These are phyloP conservation scores for Nematocida sp. DNA, from an alignment of 371 early-diverging fungal genomes.

Conservation along the genomic window DNA sequence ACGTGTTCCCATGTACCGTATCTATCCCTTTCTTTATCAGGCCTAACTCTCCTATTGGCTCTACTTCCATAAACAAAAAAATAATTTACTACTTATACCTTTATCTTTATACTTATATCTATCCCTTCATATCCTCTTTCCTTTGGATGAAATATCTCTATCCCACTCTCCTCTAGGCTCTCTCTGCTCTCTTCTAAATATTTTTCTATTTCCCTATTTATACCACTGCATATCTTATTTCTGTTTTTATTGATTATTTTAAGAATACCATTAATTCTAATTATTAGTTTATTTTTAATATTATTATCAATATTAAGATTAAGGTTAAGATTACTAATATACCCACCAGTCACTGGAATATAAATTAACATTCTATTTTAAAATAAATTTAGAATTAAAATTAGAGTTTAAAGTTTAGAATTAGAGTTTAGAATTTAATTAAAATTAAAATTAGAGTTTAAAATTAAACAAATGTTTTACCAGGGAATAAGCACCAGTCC, in stretches of 20 bases:
- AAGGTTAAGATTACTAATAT: too few species aligned
- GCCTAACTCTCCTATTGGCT: slow-evolving; percentile 11
- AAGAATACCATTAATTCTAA: background rate
- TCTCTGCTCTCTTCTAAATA: slow-evolving; percentile 34
- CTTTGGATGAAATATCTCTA: slow-evolving; percentile 36
- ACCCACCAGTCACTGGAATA: too few species aligned
- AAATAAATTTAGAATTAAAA: too few species aligned
- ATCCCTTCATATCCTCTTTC: slow-evolving; percentile 29
- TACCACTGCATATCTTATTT: background rate
- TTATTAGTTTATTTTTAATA: too few species aligned
- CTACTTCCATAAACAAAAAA: slow-evolving; percentile 12
- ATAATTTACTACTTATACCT: too few species aligned
- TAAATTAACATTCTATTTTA: too few species aligned
- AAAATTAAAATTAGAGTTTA: too few species aligned
- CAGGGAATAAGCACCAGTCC: too few species aligned
- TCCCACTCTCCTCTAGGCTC: background rate
- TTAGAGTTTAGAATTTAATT: too few species aligned
- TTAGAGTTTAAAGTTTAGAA: too few species aligned
- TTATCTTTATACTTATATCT: slow-evolving; percentile 17
- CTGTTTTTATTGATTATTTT: slow-evolving; percentile 4
- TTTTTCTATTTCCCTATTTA: slow-evolving; percentile 13
- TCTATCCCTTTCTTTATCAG: background rate
- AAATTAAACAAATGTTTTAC: too few species aligned
- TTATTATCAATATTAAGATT: too few species aligned
- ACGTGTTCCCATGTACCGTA: slow-evolving; percentile 1